Percentiles rank a stretch among this genome's conserved stretches.
These are phyloP conservation scores for Aspergillus coremiiformis DNA, from an alignment of 495 filamentous ascomycete genomes.

Conservation along the genomic window DNA sequence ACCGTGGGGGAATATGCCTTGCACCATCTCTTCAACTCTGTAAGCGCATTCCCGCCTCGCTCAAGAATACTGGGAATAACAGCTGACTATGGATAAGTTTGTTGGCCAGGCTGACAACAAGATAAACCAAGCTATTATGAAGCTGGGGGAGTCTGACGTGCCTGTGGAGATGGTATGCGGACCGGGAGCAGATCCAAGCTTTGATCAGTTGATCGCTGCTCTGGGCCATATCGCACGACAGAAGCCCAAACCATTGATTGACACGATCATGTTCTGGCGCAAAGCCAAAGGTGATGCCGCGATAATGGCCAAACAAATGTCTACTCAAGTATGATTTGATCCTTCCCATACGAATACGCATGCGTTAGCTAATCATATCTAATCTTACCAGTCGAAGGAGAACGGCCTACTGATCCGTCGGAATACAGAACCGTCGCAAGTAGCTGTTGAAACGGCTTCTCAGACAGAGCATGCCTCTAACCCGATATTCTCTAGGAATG, in stretches of 20 bases:
- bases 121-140: slow-evolving; percentile 73
- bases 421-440: slow-evolving; percentile 48
- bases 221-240: slow-evolving; percentile 87
- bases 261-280: slow-evolving; percentile 95
- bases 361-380: neutral
- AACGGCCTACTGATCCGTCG: slow-evolving; percentile 41
- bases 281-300: slow-evolving; percentile 90
- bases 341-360: neutral
- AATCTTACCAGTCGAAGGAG: slow-evolving; percentile 27
- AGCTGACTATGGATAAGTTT: slow-evolving; percentile 35
- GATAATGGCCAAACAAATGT: slow-evolving; percentile 49
- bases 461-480: slow-evolving; percentile 21
- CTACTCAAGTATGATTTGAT: slow-evolving; percentile 49
- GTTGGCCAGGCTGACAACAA: slow-evolving; percentile 85
- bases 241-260: slow-evolving; percentile 92
- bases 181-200: slow-evolving; percentile 76
- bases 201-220: slow-evolving; percentile 91
- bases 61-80: neutral
- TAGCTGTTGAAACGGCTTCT: slow-evolving; percentile 19
- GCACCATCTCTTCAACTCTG: slow-evolving; percentile 90
- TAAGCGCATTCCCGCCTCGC: slow-evolving; percentile 29
- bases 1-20: slow-evolving; percentile 94
- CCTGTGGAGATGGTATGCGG: slow-evolving; percentile 85
- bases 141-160: slow-evolving; percentile 65
- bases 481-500: slow-evolving; percentile 51